Percentiles rank a stretch among this genome's conserved stretches.
Conservation (phyloP, 306 rosid genomes). For the Ammopiptanthus mongolicus region DNA sequence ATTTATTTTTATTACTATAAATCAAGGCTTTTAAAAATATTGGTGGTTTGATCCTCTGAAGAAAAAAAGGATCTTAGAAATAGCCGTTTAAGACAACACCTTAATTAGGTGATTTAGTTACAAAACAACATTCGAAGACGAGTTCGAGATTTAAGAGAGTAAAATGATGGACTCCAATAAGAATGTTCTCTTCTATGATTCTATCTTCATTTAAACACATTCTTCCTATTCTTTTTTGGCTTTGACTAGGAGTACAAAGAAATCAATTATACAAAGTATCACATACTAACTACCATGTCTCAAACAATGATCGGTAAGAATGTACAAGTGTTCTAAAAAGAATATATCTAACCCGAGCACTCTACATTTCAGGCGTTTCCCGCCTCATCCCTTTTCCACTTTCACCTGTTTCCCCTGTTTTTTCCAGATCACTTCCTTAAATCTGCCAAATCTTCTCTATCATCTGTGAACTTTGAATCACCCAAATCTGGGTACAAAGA, state of each 20-base stretch:
- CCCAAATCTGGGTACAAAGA: slow-evolving; percentile 23
- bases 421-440: slow-evolving; percentile 1
- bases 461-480: slow-evolving; percentile 14
- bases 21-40: too few relatives aligned
- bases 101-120: neutral
- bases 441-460: slow-evolving; percentile 13
- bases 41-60: too few relatives aligned
- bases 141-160: neutral
- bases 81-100: neutral
- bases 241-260: neutral
- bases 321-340: slow-evolving; percentile 36
- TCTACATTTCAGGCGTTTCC: slow-evolving; percentile 23
- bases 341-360: slow-evolving; percentile 38
- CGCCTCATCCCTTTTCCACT: slow-evolving; percentile 1
- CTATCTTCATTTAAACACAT: slow-evolving; percentile 17
- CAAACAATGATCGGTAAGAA: slow-evolving; percentile 10
- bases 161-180: neutral
- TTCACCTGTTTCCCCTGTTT: neutral
- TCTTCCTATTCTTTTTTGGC: slow-evolving; percentile 6
- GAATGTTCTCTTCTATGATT: slow-evolving; percentile 2
- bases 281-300: slow-evolving; percentile 14
- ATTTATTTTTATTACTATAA: too few relatives aligned
- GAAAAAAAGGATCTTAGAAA: too few relatives aligned
- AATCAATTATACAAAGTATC: slow-evolving; percentile 24
- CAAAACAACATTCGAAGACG: neutral